phyloP scores from a whole-genome alignment of 2,329 filamentous ascomycete species.

The Tolypocladium album region DNA sequence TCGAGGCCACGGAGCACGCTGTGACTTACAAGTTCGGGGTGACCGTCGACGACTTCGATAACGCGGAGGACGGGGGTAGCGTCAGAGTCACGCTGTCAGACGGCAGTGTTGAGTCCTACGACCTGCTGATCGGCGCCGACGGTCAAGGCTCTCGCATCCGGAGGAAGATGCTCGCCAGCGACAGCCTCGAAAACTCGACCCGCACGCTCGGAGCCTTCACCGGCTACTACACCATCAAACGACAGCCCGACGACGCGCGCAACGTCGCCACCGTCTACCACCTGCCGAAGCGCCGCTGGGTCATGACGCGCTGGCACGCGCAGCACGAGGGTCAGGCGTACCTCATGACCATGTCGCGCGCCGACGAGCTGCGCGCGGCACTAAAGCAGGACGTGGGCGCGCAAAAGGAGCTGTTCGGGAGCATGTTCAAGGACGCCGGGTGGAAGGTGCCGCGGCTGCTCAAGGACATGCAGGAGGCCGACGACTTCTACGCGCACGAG shows the following conservation, averaged over 20 bases:
- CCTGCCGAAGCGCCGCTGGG: constrained; percentile 20
- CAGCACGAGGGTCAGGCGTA: constrained; percentile 12
- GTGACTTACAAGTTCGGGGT: constrained; percentile 18
- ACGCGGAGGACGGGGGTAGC: constrained; percentile 12
- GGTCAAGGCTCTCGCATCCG: constrained; percentile 21
- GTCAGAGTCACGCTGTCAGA: constrained; percentile 31
- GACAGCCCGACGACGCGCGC: constrained; percentile 11
- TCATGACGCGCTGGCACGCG: constrained; percentile 15
- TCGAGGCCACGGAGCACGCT: constrained; percentile 23
- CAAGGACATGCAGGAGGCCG: constrained; percentile 19
- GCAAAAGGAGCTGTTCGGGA: constrained; percentile 27
- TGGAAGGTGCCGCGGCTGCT: constrained; percentile 32
- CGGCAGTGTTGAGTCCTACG: constrained; percentile 29
- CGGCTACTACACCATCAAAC: constrained; percentile 29
- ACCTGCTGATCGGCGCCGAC: constrained; percentile 45
- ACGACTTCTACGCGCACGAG: constrained; percentile 33
- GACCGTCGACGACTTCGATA: constrained; percentile 15
- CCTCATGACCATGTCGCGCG: constrained; percentile 17
- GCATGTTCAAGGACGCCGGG: constrained; percentile 30
- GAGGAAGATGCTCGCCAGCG: constrained; percentile 14
- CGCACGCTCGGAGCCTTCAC: constrained; percentile 15
- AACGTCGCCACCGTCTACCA: constrained; percentile 15
- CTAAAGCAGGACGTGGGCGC: constrained; percentile 12
- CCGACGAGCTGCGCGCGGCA: constrained; percentile 12
- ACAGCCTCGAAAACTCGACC: constrained; percentile 14